A percentile compares a stretch with the other conserved stretches of the same genome.
Conservation (phyloP, 2,329 filamentous ascomycete genomes). For the Epichloe scottii region DNA sequence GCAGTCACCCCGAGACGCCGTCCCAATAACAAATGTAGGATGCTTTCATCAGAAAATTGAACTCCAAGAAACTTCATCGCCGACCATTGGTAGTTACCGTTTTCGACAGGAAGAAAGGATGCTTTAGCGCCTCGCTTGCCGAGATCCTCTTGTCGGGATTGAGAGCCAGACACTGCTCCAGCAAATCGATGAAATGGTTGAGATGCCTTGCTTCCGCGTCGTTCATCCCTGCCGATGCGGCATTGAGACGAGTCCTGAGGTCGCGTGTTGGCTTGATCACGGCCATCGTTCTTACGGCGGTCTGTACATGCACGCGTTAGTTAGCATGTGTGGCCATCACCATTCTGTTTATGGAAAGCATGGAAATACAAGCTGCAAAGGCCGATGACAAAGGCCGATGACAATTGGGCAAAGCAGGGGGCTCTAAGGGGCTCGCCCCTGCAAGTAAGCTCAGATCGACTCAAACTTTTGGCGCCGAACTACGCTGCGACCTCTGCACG, state of each 20-base stretch:
- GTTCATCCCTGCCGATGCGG: constrained; percentile 60
- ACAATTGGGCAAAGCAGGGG: neutral
- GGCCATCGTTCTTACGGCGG: constrained; percentile 52
- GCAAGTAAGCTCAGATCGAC: neutral
- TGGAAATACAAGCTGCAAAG: neutral
- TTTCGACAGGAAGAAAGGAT: constrained; percentile 63
- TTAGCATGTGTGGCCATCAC: neutral
- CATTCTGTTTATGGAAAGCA: neutral
- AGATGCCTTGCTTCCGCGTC: constrained; percentile 67
- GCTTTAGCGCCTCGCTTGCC: constrained; percentile 71
- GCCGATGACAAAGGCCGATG: neutral
- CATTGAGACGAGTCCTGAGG: constrained; percentile 66
- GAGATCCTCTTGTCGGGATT: constrained; percentile 90
- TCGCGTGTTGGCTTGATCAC: constrained; percentile 69
- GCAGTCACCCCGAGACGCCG: too few relatives aligned
- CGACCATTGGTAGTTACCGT: neutral
- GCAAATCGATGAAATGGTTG: constrained; percentile 70
- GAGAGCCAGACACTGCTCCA: constrained; percentile 77
- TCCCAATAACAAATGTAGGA: neutral
- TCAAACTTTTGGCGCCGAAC: constrained; percentile 3
- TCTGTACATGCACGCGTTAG: constrained; percentile 29
- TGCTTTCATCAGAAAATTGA: neutral
- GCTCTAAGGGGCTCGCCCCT: too few relatives aligned
- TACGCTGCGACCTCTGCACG: neutral
- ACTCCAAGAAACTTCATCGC: neutral